A percentile compares a stretch with the other conserved stretches of the same genome.
These are phyloP conservation scores for Botrytis sinoallii DNA, from an alignment of 2,329 filamentous ascomycete genomes.

Conservation along the genomic window DNA sequence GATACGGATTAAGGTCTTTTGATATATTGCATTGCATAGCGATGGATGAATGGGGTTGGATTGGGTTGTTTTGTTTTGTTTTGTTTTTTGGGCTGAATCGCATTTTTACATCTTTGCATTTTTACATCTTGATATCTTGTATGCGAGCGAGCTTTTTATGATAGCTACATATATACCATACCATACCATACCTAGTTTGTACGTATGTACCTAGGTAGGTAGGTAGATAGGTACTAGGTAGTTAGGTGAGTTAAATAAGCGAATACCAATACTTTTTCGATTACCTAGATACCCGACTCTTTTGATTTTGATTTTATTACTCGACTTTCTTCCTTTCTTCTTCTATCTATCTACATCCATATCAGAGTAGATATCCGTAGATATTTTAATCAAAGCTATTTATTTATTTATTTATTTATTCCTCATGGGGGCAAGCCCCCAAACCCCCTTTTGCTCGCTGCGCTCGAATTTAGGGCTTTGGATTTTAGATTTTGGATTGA, in stretches of 20 bases:
- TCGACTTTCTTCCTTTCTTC: too few species aligned
- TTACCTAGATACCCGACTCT: too few species aligned
- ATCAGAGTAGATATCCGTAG: neutral
- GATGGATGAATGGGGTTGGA: neutral
- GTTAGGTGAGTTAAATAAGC: neutral
- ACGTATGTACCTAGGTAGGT: too few species aligned
- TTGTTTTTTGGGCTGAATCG: neutral
- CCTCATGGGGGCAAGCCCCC: neutral
- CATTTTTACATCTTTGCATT: neutral
- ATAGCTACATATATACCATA: too few species aligned
- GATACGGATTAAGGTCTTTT: neutral
- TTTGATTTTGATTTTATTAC: too few species aligned
- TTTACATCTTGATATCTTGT: neutral
- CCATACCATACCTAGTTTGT: too few species aligned
- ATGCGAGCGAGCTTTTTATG: neutral
- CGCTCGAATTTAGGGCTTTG: neutral
- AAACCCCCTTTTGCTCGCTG: neutral
- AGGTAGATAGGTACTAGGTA: too few species aligned
- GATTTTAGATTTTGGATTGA: neutral
- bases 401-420: neutral
- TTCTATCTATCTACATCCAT: neutral
- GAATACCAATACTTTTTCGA: neutral
- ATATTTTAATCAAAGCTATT: too few species aligned
- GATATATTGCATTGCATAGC: neutral
- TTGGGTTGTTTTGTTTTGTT: neutral